Conservation (phyloP, 148 eudicot genomes). For the Rhododendron simsii region DNA sequence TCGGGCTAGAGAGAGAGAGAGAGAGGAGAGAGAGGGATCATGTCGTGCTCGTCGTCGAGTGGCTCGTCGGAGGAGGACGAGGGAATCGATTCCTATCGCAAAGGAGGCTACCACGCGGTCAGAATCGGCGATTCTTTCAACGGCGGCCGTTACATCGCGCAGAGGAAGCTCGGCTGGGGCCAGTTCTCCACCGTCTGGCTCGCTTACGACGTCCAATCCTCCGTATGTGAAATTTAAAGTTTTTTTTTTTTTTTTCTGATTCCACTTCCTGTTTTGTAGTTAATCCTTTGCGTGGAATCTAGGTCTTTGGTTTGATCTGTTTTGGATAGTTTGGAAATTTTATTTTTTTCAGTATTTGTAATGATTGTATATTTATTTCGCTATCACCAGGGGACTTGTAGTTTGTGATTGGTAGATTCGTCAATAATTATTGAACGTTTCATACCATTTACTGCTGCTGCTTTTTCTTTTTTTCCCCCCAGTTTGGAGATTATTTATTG, state of each 20-base stretch:
- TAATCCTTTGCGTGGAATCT: not conserved
- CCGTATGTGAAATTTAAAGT: conserved; percentile 35
- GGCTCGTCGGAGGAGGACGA: conserved; percentile 87
- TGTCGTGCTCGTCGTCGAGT: conserved; percentile 81
- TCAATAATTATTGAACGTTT: not conserved
- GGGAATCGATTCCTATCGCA: conserved; percentile 68
- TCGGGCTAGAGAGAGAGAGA: not conserved
- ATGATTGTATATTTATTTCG: not conserved
- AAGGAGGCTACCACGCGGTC: conserved; percentile 90
- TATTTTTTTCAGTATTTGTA: not conserved
- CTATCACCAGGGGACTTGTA: not conserved
- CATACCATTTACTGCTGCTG: not conserved
- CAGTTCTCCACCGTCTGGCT: conserved; percentile 96
- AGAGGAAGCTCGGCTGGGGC: conserved; percentile 93
- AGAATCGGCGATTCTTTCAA: conserved; percentile 75
- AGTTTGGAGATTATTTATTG: not conserved
- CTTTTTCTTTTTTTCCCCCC: not conserved
- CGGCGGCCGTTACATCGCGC: conserved; percentile 77
- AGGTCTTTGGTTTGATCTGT: not conserved
- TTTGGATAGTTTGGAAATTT: not conserved
- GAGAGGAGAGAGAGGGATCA: conserved; percentile 2
- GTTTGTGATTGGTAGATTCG: not conserved
- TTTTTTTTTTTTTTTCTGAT: not conserved
- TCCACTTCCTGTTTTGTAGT: not conserved
- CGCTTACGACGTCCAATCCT: conserved; percentile 60